A percentile compares a stretch with the other conserved stretches of the same genome.
phyloP scores from a whole-genome alignment of 2,329 filamentous ascomycete species.

The Nemania sp. region DNA sequence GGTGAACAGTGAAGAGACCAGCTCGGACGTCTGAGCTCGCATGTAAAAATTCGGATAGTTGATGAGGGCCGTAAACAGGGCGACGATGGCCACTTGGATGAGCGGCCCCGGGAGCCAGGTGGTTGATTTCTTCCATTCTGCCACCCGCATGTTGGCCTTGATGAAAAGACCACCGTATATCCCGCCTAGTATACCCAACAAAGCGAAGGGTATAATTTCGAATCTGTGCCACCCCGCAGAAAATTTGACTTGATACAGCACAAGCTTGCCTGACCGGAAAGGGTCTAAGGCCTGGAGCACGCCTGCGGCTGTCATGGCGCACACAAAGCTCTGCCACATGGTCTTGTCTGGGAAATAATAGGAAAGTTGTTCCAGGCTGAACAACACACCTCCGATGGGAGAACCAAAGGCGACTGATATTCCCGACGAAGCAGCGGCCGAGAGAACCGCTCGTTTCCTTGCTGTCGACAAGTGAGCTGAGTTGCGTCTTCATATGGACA shows the following conservation, averaged over 20 bases:
- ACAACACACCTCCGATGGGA: conserved; percentile 83
- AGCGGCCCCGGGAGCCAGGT: conserved; percentile 73
- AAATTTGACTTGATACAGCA: conserved; percentile 94
- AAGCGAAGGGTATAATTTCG: conserved; percentile 83
- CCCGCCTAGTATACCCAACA: conserved; percentile 89
- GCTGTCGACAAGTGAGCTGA: conserved; percentile 54
- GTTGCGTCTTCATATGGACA: background rate
- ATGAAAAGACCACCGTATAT: conserved; percentile 95
- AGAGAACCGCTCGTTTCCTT: conserved; percentile 89
- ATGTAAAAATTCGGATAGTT: conserved; percentile 98
- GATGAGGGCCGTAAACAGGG: conserved; percentile 81
- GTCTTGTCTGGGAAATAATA: conserved; percentile 99
- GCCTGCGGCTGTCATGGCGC: conserved; percentile 97
- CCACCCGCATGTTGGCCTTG: conserved; percentile 87
- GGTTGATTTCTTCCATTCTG: conserved; percentile 74
- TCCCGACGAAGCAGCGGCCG: conserved; percentile 86
- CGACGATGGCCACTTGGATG: conserved; percentile 77
- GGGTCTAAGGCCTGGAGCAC: conserved; percentile 92
- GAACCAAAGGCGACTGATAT: conserved; percentile 97
- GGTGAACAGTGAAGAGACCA: conserved; percentile 89
- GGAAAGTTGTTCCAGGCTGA: conserved; percentile 91
- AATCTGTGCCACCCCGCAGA: conserved; percentile 92
- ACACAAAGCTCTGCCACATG: conserved; percentile 99
- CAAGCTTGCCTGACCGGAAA: conserved; percentile 92
- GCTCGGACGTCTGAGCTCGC: conserved; percentile 87